Evolutionary conservation across 2,329 filamentous ascomycete genomes (phyloP).

Genomic region (Ceratocystis lukuohia): DNA sequence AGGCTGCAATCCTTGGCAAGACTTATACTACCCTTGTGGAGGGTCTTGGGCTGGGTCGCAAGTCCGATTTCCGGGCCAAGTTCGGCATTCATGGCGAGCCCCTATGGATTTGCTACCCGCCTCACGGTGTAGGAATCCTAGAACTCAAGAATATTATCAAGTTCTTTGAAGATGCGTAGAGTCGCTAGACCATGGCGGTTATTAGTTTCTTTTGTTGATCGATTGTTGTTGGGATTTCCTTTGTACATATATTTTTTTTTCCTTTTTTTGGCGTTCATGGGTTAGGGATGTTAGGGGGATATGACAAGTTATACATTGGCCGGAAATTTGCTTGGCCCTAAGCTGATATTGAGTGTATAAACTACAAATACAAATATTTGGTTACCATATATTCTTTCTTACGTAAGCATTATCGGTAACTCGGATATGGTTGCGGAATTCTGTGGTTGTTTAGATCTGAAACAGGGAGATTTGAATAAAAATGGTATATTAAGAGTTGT

Average conservation of each 20-base stretch:
- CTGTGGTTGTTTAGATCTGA: not conserved
- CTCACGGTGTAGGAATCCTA: slow-evolving; percentile 66
- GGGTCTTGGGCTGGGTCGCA: slow-evolving; percentile 68
- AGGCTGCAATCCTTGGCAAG: slow-evolving; percentile 66
- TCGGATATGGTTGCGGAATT: not conserved
- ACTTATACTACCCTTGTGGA: slow-evolving; percentile 74
- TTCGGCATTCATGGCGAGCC: slow-evolving; percentile 73
- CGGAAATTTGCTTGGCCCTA: not conserved
- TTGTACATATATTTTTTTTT: not conserved
- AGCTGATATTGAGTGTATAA: not conserved
- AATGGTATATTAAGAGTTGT: not conserved
- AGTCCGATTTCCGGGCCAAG: slow-evolving; percentile 84
- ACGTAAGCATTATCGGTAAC: not conserved
- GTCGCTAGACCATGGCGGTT: not conserved
- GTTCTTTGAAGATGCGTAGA: slow-evolving; percentile 64
- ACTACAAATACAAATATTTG: not conserved
- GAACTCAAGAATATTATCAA: slow-evolving; percentile 76
- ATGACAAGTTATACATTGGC: not conserved
- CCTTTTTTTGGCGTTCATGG: not conserved
- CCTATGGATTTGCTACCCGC: slow-evolving; percentile 81
- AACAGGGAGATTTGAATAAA: not conserved
- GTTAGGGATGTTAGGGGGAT: not conserved
- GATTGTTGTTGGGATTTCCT: not conserved
- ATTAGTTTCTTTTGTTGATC: not conserved
- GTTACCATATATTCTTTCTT: not conserved